Base-by-base conservation (phyloP, 164 flowering plant species). In the Akebia trifoliata region DNA sequence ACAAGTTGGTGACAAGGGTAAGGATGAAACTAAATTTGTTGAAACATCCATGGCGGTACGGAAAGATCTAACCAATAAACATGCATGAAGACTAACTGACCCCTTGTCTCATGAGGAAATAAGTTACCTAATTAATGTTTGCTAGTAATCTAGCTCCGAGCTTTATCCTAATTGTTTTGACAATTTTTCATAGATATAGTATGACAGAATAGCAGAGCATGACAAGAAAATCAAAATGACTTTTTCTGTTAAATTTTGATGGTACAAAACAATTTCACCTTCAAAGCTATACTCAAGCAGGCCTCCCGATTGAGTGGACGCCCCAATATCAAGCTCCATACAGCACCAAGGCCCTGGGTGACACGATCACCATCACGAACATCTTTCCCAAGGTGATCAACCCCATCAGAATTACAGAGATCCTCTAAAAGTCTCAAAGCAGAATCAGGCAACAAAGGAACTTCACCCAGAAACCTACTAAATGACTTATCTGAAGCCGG, bases 331-430 rank as follows among this genome's bases (percentile, higher is more conserved):
- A 90, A 77, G 78, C 85, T 84, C 99, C 99, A 94, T 21, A 88
- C 83, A 59, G 91, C 90, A 68, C 96, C 97, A 70, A 94, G 96
- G 63, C 97, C 99, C 66, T 94, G 97, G 64, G 91, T 88, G 56
- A 94, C 87, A 75, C 99, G 96, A 64, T 94, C 97, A 62, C 75
- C 74, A 54, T 90, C 97, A 63, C 82, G 84, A 18, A 56, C 59
- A 68, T 75, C 81, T 62, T 74, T 76, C 54, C 79, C 90, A 45
- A 54, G 57, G 29, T 66, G 35, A 60, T 78, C 73, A 68, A 29
- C 63, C 30, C 76, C 71, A 45, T 76, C 78, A 37, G 80, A 67
- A 63, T 50, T 74, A 77, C 99, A 94, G 28, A 94, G 81, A 52
- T 90, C 82, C 50, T 85, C 84, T 43, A 94, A 63, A 45, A 94